Evolutionary conservation across 23 red algal species (phyloP).

Genomic region (Gracilaria caudata): DNA sequence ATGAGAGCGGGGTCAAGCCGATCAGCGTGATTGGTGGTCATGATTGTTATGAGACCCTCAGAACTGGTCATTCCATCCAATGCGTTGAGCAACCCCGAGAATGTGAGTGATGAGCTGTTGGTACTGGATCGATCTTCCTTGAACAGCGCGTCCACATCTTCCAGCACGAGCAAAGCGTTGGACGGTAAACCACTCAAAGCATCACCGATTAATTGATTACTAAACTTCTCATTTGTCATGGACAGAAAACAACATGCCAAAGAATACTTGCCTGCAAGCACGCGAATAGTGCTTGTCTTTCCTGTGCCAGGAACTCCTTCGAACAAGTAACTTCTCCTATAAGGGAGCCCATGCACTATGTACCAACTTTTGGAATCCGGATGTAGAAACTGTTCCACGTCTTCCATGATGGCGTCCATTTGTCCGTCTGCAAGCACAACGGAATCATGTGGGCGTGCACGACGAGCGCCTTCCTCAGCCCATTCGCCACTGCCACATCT

Average conservation of each 20-base stretch:
- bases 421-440: slow-evolving; percentile 19
- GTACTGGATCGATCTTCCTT: slow-evolving; percentile 11
- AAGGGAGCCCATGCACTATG: slow-evolving; percentile 33
- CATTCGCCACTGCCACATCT: neutral
- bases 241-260: slow-evolving; percentile 39
- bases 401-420: slow-evolving; percentile 30
- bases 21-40: slow-evolving; percentile 68
- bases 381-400: slow-evolving; percentile 37
- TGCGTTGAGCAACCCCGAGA: slow-evolving; percentile 69
- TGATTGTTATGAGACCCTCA: slow-evolving; percentile 24
- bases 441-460: slow-evolving; percentile 20
- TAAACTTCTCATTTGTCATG: slow-evolving; percentile 56
- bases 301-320: slow-evolving; percentile 63
- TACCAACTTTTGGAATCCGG: slow-evolving; percentile 48
- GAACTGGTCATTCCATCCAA: slow-evolving; percentile 53
- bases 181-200: slow-evolving; percentile 31
- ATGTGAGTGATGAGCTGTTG: slow-evolving; percentile 29
- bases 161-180: slow-evolving; percentile 40
- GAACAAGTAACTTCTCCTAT: slow-evolving; percentile 56
- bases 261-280: slow-evolving; percentile 34
- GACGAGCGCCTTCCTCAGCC: neutral
- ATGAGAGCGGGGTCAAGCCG: slow-evolving; percentile 70
- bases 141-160: slow-evolving; percentile 70
- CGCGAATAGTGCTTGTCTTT: slow-evolving; percentile 63
- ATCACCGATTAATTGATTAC: slow-evolving; percentile 46